Evolutionary conservation across 768 basidiomycete species (phyloP).

Genomic region (Candolleomyces eurysporus): DNA sequence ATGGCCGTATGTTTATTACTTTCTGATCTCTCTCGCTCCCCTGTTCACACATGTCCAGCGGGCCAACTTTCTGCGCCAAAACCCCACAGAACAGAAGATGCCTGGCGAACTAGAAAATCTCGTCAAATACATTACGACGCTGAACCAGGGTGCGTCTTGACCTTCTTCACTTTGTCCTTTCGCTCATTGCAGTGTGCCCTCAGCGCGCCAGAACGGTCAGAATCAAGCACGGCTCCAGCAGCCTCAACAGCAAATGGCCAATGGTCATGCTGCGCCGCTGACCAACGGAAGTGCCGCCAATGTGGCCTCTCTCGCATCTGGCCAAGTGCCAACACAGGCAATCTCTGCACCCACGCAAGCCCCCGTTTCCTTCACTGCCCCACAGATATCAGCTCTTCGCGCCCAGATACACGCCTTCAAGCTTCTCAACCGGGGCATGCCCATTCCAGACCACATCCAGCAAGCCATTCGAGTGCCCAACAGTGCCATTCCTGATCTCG

Average conservation of each 20-base stretch:
- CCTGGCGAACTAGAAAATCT: slow-evolving; percentile 47
- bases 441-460: slow-evolving; percentile 68
- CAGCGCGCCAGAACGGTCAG: slow-evolving; percentile 31
- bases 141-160: slow-evolving; percentile 35
- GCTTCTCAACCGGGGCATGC: slow-evolving; percentile 59
- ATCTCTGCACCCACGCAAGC: slow-evolving; percentile 56
- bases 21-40: slow-evolving; percentile 7
- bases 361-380: slow-evolving; percentile 74
- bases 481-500: slow-evolving; percentile 57
- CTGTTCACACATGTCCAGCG: slow-evolving; percentile 32
- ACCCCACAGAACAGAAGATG: slow-evolving; percentile 47
- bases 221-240: slow-evolving; percentile 26
- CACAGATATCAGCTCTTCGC: slow-evolving; percentile 74
- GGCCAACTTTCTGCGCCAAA: slow-evolving; percentile 47
- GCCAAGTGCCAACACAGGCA: slow-evolving; percentile 47
- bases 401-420: slow-evolving; percentile 85
- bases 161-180: slow-evolving; percentile 2
- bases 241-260: slow-evolving; percentile 31
- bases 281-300: slow-evolving; percentile 38
- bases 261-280: slow-evolving; percentile 47
- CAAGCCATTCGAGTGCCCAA: slow-evolving; percentile 68
- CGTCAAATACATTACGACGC: slow-evolving; percentile 45
- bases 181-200: slow-evolving; percentile 15
- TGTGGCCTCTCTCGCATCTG: slow-evolving; percentile 44
- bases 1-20: slow-evolving; percentile 34